These are phyloP conservation scores for Coemansia sp. DNA, from an alignment of 192 early-diverging fungal genomes.

Conservation along the genomic window DNA sequence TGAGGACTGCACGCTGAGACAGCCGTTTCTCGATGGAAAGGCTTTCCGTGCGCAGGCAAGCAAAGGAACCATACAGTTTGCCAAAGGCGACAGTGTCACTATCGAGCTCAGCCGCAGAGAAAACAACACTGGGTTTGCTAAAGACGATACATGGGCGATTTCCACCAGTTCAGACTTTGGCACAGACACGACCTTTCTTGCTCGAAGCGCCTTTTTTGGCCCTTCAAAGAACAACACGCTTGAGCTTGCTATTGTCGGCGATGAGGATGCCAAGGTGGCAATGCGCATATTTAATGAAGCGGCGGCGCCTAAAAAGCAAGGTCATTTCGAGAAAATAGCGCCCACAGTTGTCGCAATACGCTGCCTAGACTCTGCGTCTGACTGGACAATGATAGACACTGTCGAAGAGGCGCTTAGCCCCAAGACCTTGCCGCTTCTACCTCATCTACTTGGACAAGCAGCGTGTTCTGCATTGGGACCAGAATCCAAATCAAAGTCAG, in stretches of 20 bases:
- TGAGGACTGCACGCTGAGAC: constrained; percentile 39
- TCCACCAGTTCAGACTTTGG: constrained; percentile 34
- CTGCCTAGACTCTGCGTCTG: constrained; percentile 42
- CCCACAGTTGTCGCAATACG: constrained; percentile 33
- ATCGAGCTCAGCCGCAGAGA: constrained; percentile 47
- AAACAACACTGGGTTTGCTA: constrained; percentile 38
- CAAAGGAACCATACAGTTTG: constrained; percentile 14
- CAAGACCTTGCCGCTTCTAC: constrained; percentile 22
- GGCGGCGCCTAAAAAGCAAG: background rate
- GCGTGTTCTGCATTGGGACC: background rate
- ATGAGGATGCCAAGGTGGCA: constrained; percentile 40
- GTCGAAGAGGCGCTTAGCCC: constrained; percentile 27
- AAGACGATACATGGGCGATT: constrained; percentile 53
- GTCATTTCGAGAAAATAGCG: constrained; percentile 5
- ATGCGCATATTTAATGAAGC: constrained; percentile 25
- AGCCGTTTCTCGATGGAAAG: constrained; percentile 37
- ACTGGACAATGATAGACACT: constrained; percentile 54
- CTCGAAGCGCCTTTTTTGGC: constrained; percentile 49
- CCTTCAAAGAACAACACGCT: constrained; percentile 52
- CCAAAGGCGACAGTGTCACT: constrained; percentile 33
- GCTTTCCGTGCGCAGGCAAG: constrained; percentile 33
- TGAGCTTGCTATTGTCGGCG: constrained; percentile 43
- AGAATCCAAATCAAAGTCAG: no score
- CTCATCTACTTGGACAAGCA: constrained; percentile 21
- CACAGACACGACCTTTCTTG: constrained; percentile 33